Percentiles rank a stretch among this genome's conserved stretches.
Evolutionary conservation across 106 monocot genomes (phyloP).

Genomic region (Apostasia ramifera): DNA sequence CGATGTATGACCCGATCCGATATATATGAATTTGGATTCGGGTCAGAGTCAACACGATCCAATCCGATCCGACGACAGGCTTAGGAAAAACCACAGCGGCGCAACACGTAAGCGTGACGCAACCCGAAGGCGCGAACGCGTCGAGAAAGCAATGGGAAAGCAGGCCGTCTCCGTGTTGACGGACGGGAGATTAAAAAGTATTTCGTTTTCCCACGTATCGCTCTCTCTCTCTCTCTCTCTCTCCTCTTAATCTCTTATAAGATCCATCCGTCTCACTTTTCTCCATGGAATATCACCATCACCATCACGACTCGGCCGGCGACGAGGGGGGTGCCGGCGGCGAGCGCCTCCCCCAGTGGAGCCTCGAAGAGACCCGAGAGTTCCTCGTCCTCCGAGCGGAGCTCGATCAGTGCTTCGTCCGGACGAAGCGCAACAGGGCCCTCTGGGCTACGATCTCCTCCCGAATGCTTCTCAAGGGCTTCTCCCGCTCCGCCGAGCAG

Average conservation of each 20-base stretch:
- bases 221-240: slow-evolving; percentile 3
- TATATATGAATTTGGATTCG: no score
- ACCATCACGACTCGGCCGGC: slow-evolving; percentile 12
- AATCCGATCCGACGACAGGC: no score
- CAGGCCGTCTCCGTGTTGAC: slow-evolving; percentile 53
- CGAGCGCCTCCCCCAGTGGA: slow-evolving; percentile 70
- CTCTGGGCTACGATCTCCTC: slow-evolving; percentile 63
- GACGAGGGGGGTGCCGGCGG: neutral
- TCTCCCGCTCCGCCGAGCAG: slow-evolving; percentile 73
- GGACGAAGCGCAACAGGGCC: slow-evolving; percentile 75
- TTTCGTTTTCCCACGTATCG: slow-evolving; percentile 1
- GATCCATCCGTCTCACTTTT: neutral
- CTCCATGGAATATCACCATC: slow-evolving; percentile 3
- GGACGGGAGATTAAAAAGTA: slow-evolving; percentile 13
- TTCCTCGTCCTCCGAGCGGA: slow-evolving; percentile 51
- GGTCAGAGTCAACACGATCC: no score
- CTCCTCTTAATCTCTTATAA: neutral
- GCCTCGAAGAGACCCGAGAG: slow-evolving; percentile 48
- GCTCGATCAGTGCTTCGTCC: slow-evolving; percentile 57
- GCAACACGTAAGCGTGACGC: slow-evolving; percentile 16
- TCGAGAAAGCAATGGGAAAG: slow-evolving; percentile 50
- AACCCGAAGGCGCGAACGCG: slow-evolving; percentile 7
- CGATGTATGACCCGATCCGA: no score
- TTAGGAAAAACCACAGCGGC: no score
- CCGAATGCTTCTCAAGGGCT: slow-evolving; percentile 44